Base-by-base conservation (phyloP, 169 alveolate species). In the Cryptosporidium sp. region DNA sequence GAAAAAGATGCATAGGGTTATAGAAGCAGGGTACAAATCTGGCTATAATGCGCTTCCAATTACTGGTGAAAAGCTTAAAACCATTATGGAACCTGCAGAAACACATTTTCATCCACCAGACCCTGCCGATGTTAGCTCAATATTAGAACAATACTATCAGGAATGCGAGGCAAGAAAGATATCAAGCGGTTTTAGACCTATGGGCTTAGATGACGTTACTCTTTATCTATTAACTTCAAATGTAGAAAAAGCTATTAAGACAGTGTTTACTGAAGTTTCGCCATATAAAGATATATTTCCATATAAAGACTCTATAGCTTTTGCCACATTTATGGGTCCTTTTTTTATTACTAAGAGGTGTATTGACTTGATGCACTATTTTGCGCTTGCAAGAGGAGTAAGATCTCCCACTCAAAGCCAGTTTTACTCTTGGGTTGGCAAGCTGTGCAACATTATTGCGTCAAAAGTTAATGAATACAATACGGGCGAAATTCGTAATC, bases 261-360 rank as follows among this genome's bases (percentile, higher is more conserved):
- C 75, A 2, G 80, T 80, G 12, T 80, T 80, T 42, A 80, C 89
- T 0, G 89, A 80, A 42, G 51, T 80, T 42, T 29, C 80, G 14
- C 89, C 89, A n/a, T 80, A 80, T 45, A 80, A 80, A 44, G 68
- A 51, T 8, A 80, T 80, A 12, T 80, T 80, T 45, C 42, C 42
- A 80, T 65, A 62, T 21, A 80, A 65, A 67, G 89, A 80, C 51
- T 60, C 89, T 10, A 80, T 42, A 26, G n/a, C 51, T 9, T 80
- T 80, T 80, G 89, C 89, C 2, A 80, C 89, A 37, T 80, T 80
- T 44, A 80, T 80, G 89, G 89, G 89, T 2, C 89, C 89, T 31
- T 62, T 80, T 65, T 80, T 80, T 33, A 80, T 80, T 61, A 65
- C 75, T 7, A 80, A 80, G 14, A 80, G 89, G 42, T 80, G 89